Evolutionary conservation across 345 rosid species (phyloP).

Genomic region (Microthlaspi erraticum): DNA sequence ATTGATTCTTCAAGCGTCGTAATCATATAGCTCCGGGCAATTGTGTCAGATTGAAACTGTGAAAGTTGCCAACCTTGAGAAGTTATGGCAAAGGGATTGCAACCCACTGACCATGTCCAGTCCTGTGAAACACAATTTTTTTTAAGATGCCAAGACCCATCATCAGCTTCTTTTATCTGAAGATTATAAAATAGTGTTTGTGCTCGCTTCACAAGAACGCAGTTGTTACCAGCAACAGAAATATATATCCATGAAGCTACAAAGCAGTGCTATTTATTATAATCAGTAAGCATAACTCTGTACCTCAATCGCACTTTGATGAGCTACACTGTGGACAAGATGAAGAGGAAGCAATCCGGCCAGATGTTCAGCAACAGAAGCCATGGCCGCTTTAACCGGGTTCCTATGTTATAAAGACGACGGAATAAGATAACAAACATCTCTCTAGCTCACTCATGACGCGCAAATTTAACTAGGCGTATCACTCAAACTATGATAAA

Average conservation of each 20-base stretch:
- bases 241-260: conserved; percentile 8
- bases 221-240: conserved; percentile 23
- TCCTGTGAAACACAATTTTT: conserved; percentile 57
- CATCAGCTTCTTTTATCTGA: conserved; percentile 1
- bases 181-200: background rate
- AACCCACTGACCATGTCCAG: conserved; percentile 98
- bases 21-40: conserved; percentile 90
- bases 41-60: conserved; percentile 83
- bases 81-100: conserved; percentile 82
- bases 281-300: conserved; percentile 23
- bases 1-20: conserved; percentile 93
- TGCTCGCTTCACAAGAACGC: conserved; percentile 4
- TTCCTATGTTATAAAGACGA: conserved; percentile 54
- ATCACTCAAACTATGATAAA: conserved; percentile 1
- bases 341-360: conserved; percentile 99
- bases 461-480: background rate
- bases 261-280: conserved; percentile 21
- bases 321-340: conserved; percentile 93
- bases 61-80: conserved; percentile 94
- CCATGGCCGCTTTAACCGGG: conserved; percentile 88
- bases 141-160: conserved; percentile 16
- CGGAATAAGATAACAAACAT: conserved; percentile 4
- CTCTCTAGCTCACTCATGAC: conserved; percentile 9
- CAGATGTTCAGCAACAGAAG: conserved; percentile 91
- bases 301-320: conserved; percentile 97